A percentile compares a stretch with the other conserved stretches of the same genome.
Conservation (phyloP, 495 filamentous ascomycete species). For the Lentithecium fluviatile region DNA sequence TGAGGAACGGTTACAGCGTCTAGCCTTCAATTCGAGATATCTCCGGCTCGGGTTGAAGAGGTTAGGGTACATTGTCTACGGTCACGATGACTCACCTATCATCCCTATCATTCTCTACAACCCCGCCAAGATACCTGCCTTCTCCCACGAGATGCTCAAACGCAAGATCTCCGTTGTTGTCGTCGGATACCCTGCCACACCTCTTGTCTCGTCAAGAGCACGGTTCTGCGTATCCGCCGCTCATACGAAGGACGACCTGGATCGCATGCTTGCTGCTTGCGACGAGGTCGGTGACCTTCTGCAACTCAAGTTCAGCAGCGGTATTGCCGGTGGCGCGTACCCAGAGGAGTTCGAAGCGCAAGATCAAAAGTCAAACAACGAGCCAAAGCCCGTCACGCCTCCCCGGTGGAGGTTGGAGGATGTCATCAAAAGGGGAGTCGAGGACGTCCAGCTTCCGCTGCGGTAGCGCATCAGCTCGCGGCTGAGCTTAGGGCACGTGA, state of each 20-base stretch:
- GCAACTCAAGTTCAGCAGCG: slow-evolving; percentile 93
- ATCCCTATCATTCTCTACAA: slow-evolving; percentile 92
- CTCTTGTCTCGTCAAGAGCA: slow-evolving; percentile 87
- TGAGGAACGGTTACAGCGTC: slow-evolving; percentile 89
- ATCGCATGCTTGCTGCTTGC: slow-evolving; percentile 83
- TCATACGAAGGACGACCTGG: slow-evolving; percentile 97
- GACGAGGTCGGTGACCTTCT: slow-evolving; percentile 90
- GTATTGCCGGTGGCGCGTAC: slow-evolving; percentile 81
- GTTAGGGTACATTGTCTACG: slow-evolving; percentile 93
- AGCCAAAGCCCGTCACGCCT: slow-evolving; percentile 57
- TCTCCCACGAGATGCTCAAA: slow-evolving; percentile 95
- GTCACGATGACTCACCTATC: slow-evolving; percentile 96
- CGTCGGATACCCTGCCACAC: slow-evolving; percentile 97
- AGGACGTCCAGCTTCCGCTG: slow-evolving; percentile 73
- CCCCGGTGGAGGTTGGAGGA: slow-evolving; percentile 83
- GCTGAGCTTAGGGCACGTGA: neutral
- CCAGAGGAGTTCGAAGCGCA: slow-evolving; percentile 70
- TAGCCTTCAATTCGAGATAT: slow-evolving; percentile 98
- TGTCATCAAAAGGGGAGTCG: slow-evolving; percentile 72
- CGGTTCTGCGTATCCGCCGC: slow-evolving; percentile 94
- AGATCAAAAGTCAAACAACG: slow-evolving; percentile 61
- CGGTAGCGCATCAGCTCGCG: slow-evolving; percentile 43
- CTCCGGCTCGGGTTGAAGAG: slow-evolving; percentile 95
- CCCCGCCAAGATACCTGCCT: slow-evolving; percentile 95
- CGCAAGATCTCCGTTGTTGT: slow-evolving; percentile 98